Conservation (phyloP, 495 filamentous ascomycete species). For the Bryoglossum gracile region DNA sequence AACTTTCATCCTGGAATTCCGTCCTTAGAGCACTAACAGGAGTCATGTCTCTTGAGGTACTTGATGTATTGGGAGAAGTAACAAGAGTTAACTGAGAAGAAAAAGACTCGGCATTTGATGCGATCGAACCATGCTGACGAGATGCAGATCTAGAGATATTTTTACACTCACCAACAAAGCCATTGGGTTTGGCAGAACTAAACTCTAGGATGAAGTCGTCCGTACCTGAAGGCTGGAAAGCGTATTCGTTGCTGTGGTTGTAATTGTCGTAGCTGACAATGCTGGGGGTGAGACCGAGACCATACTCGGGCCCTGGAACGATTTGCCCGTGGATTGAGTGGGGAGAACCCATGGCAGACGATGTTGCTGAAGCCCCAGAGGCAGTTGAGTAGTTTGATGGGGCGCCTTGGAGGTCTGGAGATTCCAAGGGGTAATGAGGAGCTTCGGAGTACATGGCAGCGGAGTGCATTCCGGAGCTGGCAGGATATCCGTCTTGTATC, state of each 20-base stretch:
- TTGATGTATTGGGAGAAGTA: constrained; percentile 29
- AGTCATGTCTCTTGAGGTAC: constrained; percentile 27
- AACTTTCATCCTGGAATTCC: constrained; percentile 30
- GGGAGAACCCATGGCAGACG: constrained; percentile 77
- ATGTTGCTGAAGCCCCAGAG: constrained; percentile 68
- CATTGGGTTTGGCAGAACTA: constrained; percentile 42
- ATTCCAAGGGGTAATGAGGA: constrained; percentile 20
- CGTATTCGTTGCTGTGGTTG: constrained; percentile 30
- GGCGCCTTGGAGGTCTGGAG: constrained; percentile 40
- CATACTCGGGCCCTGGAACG: constrained; percentile 54
- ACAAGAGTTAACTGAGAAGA: constrained; percentile 30
- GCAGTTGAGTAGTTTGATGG: constrained; percentile 61
- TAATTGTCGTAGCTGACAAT: constrained; percentile 59
- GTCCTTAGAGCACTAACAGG: constrained; percentile 25
- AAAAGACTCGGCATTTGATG: constrained; percentile 21
- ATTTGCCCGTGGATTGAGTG: constrained; percentile 54
- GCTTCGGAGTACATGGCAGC: constrained; percentile 19
- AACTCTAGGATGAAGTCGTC: constrained; percentile 47
- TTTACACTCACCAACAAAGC: constrained; percentile 73
- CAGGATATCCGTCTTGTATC: constrained; percentile 13
- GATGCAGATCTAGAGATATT: constrained; percentile 25
- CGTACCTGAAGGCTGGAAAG: constrained; percentile 35
- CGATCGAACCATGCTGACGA: constrained; percentile 25
- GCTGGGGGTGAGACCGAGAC: constrained; percentile 57
- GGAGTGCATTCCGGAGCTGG: constrained; percentile 12